Conservation (phyloP, 352 stramenopile species). For the Phytopythium delawarense region DNA sequence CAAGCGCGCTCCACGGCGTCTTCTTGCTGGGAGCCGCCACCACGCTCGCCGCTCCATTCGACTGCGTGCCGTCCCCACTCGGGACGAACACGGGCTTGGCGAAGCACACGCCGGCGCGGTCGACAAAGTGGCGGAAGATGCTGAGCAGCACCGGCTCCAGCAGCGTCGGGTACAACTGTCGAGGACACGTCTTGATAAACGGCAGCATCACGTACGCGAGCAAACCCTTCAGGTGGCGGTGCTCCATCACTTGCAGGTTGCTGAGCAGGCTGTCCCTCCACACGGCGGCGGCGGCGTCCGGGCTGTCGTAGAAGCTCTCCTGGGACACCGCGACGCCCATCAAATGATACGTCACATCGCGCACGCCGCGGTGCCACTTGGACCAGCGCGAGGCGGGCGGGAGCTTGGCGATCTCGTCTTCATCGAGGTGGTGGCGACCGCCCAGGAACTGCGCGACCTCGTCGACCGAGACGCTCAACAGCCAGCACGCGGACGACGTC, state of each 20-base stretch:
- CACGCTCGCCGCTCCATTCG: background rate
- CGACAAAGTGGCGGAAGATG: conserved; percentile 51
- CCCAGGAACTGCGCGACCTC: conserved; percentile 71
- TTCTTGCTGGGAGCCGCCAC: conserved; percentile 11
- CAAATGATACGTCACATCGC: conserved; percentile 76
- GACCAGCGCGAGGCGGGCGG: conserved; percentile 49
- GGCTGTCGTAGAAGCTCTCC: conserved; percentile 44
- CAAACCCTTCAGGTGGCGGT: conserved; percentile 63
- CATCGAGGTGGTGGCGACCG: conserved; percentile 68
- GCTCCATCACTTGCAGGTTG: conserved; percentile 62
- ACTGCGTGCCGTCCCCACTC: conserved; percentile 7
- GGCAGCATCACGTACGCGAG: conserved; percentile 69
- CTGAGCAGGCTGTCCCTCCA: conserved; percentile 65
- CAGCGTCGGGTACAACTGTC: conserved; percentile 51
- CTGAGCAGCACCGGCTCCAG: conserved; percentile 54
- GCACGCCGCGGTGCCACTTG: conserved; percentile 81
- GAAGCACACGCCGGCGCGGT: conserved; percentile 47
- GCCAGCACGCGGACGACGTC: conserved; percentile 51
- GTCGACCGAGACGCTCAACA: conserved; percentile 68
- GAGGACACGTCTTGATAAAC: conserved; percentile 66
- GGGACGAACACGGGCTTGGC: conserved; percentile 11
- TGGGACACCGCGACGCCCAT: conserved; percentile 56
- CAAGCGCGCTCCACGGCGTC: conserved; percentile 41
- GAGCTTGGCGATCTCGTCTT: conserved; percentile 59
- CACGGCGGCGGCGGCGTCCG: conserved; percentile 32